Evolutionary conservation across 2,329 filamentous ascomycete species (phyloP).

Genomic region (Nannizzia gypsea): DNA sequence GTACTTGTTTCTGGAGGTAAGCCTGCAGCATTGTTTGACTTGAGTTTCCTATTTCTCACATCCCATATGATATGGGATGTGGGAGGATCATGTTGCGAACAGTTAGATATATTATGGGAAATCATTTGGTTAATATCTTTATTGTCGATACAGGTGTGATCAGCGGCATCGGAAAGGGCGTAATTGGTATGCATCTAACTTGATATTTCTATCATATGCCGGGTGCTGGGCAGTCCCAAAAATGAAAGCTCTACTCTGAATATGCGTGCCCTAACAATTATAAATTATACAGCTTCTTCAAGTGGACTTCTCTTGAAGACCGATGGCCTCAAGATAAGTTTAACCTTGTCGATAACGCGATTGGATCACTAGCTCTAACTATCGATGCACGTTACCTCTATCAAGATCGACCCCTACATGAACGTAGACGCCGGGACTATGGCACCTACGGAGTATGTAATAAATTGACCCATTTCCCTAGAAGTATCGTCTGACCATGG

Average conservation of each 20-base stretch:
- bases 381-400: constrained; percentile 46
- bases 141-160: constrained; percentile 30
- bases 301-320: constrained; percentile 70
- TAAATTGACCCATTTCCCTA: background rate
- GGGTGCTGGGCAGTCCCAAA: constrained; percentile 15
- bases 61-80: background rate
- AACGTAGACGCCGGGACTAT: constrained; percentile 66
- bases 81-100: background rate
- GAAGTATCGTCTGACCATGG: background rate
- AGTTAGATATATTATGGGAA: background rate
- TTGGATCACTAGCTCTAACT: constrained; percentile 17
- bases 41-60: background rate
- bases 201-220: background rate
- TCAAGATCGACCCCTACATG: constrained; percentile 63
- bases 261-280: constrained; percentile 17
- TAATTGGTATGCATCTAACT: constrained; percentile 45
- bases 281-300: constrained; percentile 46
- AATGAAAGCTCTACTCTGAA: constrained; percentile 17
- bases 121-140: background rate
- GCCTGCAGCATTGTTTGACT: constrained; percentile 16
- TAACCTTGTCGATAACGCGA: constrained; percentile 4
- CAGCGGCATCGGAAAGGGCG: constrained; percentile 47
- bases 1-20: constrained; percentile 67
- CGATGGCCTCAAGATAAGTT: constrained; percentile 61
- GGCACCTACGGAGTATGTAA: constrained; percentile 49